Conservation (phyloP, 2,329 filamentous ascomycete genomes). For the Uncinocarpus reesii region DNA sequence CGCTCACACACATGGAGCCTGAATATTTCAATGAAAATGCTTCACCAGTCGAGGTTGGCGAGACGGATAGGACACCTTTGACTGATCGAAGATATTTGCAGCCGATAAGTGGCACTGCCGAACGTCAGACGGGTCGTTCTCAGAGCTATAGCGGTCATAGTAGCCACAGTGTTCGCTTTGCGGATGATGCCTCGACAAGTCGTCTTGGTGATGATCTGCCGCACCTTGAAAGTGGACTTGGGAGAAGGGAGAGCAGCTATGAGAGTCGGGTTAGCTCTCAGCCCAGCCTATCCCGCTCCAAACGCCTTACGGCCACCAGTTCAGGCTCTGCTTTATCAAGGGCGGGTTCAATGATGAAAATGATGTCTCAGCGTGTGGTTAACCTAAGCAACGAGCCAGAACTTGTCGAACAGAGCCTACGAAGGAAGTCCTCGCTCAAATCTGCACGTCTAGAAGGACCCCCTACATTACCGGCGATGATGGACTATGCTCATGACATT, state of each 20-base stretch:
- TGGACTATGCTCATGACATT: slow-evolving; percentile 38
- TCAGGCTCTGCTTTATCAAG: slow-evolving; percentile 53
- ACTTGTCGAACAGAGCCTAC: slow-evolving; percentile 60
- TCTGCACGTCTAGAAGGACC: slow-evolving; percentile 44
- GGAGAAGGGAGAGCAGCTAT: slow-evolving; percentile 48
- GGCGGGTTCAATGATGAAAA: slow-evolving; percentile 65
- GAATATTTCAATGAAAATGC: slow-evolving; percentile 35
- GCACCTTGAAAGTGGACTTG: slow-evolving; percentile 49
- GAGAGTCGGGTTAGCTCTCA: slow-evolving; percentile 21
- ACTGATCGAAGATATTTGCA: slow-evolving; percentile 48
- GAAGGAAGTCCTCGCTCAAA: slow-evolving; percentile 46
- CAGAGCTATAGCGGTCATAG: slow-evolving; percentile 11
- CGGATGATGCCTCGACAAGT: slow-evolving; percentile 30
- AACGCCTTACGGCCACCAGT: slow-evolving; percentile 54
- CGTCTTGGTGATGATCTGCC: slow-evolving; percentile 51
- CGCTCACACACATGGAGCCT: slow-evolving; percentile 12
- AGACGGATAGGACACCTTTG: slow-evolving; percentile 51
- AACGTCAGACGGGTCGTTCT: background rate
- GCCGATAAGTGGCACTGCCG: slow-evolving; percentile 43
- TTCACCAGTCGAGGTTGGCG: slow-evolving; percentile 41
- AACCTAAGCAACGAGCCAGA: slow-evolving; percentile 93
- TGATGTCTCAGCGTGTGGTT: slow-evolving; percentile 94
- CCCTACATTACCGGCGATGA: slow-evolving; percentile 40
- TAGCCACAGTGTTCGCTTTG: slow-evolving; percentile 46
- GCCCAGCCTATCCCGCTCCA: slow-evolving; percentile 21